Evolutionary conservation across 352 stramenopile species (phyloP), one percentile per base, ranked within the genome.

Genomic region (Pythium utonaiense): DNA sequence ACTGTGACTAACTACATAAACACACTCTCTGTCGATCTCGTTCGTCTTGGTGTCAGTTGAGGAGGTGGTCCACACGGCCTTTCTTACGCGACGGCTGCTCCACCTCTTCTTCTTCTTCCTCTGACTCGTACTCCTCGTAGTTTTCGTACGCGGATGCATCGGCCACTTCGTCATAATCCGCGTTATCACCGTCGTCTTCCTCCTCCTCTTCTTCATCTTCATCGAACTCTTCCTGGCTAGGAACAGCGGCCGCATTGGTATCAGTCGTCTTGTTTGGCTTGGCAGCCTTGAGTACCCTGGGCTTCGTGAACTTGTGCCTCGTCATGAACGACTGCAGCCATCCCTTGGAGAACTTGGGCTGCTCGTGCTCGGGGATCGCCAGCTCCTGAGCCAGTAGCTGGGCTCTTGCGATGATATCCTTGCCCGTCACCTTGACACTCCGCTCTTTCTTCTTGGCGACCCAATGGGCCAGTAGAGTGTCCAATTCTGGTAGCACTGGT

Each of bases 291-390:
- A 25, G 25, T 28, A 52, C 13, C n/a, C 25, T 31, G 27, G 49
- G 27, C 31, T 65, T 65, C 17, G 24, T 55, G 25, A 69, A 53
- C 22, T 56, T 52, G 50, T 69, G 62, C 16, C 62, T 53, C 31
- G 40, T 47, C 54, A 64, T 58, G 41, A 69, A 69, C 13, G 38
- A 48, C 30, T 53, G 33, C n/a, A 69, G 49, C 62, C 62, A 69
- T 27, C 62, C 54, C 31, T 63, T 69, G 9, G 62, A 69, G n/a
- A 69, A 69, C 45, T 69, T 69, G 45, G 62, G 62, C 22, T 44
- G 22, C 3, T 69, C 54, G 17, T 56, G n/a, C 31, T 62, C 47
- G 6, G 62, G 47, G 27, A 69, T 33, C 17, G 44, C 47, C 19
- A 69, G 31, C 22, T 69, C 62, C 6, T 59, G 22, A 30, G 62